phyloP scores from a whole-genome alignment of 2,329 filamentous ascomycete genomes.

The Sporothrix inflata region DNA sequence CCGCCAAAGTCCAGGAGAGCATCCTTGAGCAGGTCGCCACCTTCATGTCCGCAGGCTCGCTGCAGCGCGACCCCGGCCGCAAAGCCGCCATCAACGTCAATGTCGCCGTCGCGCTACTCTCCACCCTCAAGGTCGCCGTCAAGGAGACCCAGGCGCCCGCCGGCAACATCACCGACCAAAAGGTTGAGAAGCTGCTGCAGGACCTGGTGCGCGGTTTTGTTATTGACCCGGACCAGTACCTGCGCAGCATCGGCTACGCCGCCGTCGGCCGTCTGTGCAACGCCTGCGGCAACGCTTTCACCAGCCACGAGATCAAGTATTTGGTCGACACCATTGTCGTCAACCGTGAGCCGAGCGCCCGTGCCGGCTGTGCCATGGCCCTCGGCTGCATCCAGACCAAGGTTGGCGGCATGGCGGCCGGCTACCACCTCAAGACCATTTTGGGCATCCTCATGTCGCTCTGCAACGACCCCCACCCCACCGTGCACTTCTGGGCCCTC shows the following conservation, averaged over 20 bases:
- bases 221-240: conserved; percentile 79
- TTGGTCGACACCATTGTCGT: conserved; percentile 92
- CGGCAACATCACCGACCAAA: conserved; percentile 72
- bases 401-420: conserved; percentile 95
- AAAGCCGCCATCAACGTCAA: conserved; percentile 93
- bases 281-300: conserved; percentile 82
- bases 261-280: conserved; percentile 85
- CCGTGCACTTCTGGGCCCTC: conserved; percentile 95
- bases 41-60: conserved; percentile 76
- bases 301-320: conserved; percentile 81
- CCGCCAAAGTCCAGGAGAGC: conserved; percentile 91
- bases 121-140: conserved; percentile 79
- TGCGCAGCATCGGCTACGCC: conserved; percentile 83
- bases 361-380: conserved; percentile 92
- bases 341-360: conserved; percentile 89
- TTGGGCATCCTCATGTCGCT: conserved; percentile 98
- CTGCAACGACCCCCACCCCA: conserved; percentile 91
- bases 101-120: conserved; percentile 77
- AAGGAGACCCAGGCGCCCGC: conserved; percentile 75
- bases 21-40: conserved; percentile 91
- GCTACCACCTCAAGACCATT: conserved; percentile 94
- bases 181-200: conserved; percentile 83
- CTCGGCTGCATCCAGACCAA: conserved; percentile 92
- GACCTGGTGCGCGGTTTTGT: conserved; percentile 74
- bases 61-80: conserved; percentile 84